Conservation (phyloP, 2,329 filamentous ascomycete species). For the Monilinia vaccinii-corymbosi region DNA sequence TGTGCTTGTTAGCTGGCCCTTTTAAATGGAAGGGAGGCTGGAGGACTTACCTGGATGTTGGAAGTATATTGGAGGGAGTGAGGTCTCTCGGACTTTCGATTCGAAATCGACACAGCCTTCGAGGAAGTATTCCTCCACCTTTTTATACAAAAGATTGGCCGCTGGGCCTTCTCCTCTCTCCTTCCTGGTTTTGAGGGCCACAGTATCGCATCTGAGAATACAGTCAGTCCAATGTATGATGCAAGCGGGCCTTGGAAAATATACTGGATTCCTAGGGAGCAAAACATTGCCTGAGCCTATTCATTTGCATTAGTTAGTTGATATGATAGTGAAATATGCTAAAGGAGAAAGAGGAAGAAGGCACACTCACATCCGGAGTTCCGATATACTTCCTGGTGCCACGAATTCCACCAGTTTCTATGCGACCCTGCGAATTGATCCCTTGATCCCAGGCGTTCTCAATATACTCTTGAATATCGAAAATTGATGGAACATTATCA, state of each 20-base stretch:
- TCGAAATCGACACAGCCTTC: slow-evolving; percentile 39
- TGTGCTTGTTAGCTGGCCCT: slow-evolving; percentile 6
- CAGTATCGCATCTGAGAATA: slow-evolving; percentile 49
- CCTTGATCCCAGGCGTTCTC: slow-evolving; percentile 82
- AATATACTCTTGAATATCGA: slow-evolving; percentile 77
- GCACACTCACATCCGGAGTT: slow-evolving; percentile 62
- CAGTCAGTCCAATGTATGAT: slow-evolving; percentile 5
- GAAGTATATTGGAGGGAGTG: slow-evolving; percentile 77
- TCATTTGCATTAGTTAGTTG: background rate
- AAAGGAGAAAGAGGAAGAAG: background rate
- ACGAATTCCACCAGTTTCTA: slow-evolving; percentile 78
- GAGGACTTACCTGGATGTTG: slow-evolving; percentile 59
- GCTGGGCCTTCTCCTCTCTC: slow-evolving; percentile 13
- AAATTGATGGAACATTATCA: slow-evolving; percentile 59
- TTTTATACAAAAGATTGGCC: slow-evolving; percentile 45
- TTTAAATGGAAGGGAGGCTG: background rate
- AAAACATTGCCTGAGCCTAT: slow-evolving; percentile 71
- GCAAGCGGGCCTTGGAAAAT: slow-evolving; percentile 20
- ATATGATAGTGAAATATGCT: background rate
- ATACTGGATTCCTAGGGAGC: slow-evolving; percentile 57
- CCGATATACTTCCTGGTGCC: slow-evolving; percentile 95
- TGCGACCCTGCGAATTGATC: slow-evolving; percentile 63
- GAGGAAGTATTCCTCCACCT: slow-evolving; percentile 68
- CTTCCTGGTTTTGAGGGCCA: slow-evolving; percentile 45
- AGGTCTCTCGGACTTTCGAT: slow-evolving; percentile 60